These are phyloP conservation scores for Lichtheimia hyalospora DNA, from an alignment of 371 early-diverging fungal genomes.

Conservation along the genomic window DNA sequence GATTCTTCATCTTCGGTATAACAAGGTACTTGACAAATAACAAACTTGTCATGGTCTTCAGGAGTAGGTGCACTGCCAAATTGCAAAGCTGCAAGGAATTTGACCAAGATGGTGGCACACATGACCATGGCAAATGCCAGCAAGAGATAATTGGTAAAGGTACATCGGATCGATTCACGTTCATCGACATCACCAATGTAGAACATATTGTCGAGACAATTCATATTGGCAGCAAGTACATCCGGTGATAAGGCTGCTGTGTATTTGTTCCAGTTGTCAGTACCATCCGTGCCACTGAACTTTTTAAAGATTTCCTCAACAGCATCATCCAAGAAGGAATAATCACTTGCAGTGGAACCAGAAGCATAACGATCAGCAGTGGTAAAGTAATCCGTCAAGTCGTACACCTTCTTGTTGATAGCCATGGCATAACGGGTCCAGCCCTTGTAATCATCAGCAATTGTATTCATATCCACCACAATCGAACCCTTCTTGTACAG, in stretches of 20 bases:
- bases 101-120: constrained; percentile 83
- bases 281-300: constrained; percentile 68
- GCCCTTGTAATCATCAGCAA: constrained; percentile 46
- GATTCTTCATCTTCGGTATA: constrained; percentile 85
- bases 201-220: constrained; percentile 84
- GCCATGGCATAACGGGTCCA: constrained; percentile 60
- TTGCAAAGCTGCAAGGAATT: constrained; percentile 92
- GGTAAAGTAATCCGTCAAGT: constrained; percentile 70
- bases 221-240: constrained; percentile 38
- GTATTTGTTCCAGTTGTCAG: constrained; percentile 58
- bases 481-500: constrained; percentile 72
- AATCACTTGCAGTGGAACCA: constrained; percentile 35
- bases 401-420: constrained; percentile 77
- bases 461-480: constrained; percentile 45
- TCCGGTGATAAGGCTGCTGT: constrained; percentile 29
- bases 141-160: constrained; percentile 88
- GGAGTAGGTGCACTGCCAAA: constrained; percentile 66
- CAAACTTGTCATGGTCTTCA: constrained; percentile 88
- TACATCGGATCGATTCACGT: constrained; percentile 78
- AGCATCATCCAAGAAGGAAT: constrained; percentile 49
- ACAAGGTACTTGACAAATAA: constrained; percentile 88
- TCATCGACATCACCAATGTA: constrained; percentile 89
- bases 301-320: constrained; percentile 69
- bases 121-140: constrained; percentile 78
- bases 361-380: constrained; percentile 47